phyloP scores from a whole-genome alignment of 1,284 basidiomycete species.

The Coriolopsis trogii region DNA sequence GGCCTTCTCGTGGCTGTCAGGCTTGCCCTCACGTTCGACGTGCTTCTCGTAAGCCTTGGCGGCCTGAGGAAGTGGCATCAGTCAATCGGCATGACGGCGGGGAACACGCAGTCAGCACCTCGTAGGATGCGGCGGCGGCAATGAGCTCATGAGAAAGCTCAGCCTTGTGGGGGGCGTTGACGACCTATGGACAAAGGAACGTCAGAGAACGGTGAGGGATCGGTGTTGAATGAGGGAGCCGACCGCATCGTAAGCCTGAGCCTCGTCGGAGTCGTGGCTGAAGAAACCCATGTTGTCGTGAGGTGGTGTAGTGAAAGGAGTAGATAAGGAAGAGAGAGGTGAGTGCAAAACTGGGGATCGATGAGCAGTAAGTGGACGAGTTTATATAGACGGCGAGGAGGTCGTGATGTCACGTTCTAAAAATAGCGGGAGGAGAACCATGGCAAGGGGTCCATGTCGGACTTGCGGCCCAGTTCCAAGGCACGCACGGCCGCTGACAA shows the following conservation, averaged over 20 bases:
- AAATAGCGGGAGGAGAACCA: slow-evolving; percentile 14
- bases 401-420: slow-evolving; percentile 22
- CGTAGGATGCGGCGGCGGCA: slow-evolving; percentile 58
- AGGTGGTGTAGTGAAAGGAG: slow-evolving; percentile 20
- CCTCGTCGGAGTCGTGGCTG: slow-evolving; percentile 49
- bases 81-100: background rate
- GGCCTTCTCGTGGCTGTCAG: slow-evolving; percentile 40
- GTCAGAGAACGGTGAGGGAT: slow-evolving; percentile 4
- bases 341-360: slow-evolving; percentile 25
- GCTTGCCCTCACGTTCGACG: slow-evolving; percentile 40
- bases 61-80: slow-evolving; percentile 31
- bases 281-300: slow-evolving; percentile 55
- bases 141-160: slow-evolving; percentile 66
- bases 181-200: slow-evolving; percentile 35
- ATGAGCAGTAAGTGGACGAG: slow-evolving; percentile 6
- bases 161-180: slow-evolving; percentile 57
- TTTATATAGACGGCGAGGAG: slow-evolving; percentile 31
- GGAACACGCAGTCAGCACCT: slow-evolving; percentile 25
- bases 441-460: slow-evolving; percentile 6
- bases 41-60: slow-evolving; percentile 50
- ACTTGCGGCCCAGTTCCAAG: slow-evolving; percentile 1
- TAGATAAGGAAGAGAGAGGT: slow-evolving; percentile 16
- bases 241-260: slow-evolving; percentile 49
- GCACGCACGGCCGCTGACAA: slow-evolving; percentile 6
- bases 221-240: background rate